Evolutionary conservation across 805 yeast species (phyloP).

Genomic region (Yamadazyma akitaensis): DNA sequence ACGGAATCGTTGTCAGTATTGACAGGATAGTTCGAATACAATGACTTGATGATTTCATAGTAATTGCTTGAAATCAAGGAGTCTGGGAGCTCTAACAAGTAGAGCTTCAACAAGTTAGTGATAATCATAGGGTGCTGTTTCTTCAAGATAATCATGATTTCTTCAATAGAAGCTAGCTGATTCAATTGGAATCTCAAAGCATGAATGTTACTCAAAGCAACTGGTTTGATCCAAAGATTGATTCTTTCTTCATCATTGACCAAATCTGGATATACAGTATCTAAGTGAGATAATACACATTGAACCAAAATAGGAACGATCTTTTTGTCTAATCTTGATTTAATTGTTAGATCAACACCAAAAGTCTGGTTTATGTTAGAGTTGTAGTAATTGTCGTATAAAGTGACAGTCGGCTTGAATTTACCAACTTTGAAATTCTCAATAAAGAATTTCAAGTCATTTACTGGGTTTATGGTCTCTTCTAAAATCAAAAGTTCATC

Average conservation of each 20-base stretch:
- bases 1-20: constrained; percentile 35
- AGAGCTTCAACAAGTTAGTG: constrained; percentile 67
- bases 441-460: constrained; percentile 63
- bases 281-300: constrained; percentile 62
- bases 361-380: constrained; percentile 66
- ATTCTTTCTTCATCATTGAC: constrained; percentile 66
- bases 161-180: constrained; percentile 24
- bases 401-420: constrained; percentile 66
- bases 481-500: constrained; percentile 64
- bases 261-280: constrained; percentile 65
- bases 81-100: constrained; percentile 76
- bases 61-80: constrained; percentile 63
- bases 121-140: constrained; percentile 53
- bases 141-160: constrained; percentile 32
- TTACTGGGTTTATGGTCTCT: constrained; percentile 66
- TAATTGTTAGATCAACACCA: constrained; percentile 72
- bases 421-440: constrained; percentile 71
- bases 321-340: constrained; percentile 67
- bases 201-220: constrained; percentile 59
- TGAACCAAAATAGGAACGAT: constrained; percentile 69
- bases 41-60: constrained; percentile 64
- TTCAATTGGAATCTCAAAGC: constrained; percentile 55
- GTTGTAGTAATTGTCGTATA: constrained; percentile 79
- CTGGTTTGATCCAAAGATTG: constrained; percentile 65
- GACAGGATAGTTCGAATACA: constrained; percentile 48